Evolutionary conservation across 768 basidiomycete species (phyloP), one percentile per base, ranked within the genome.

Genomic region (Pilatotrama ljubarskyi): DNA sequence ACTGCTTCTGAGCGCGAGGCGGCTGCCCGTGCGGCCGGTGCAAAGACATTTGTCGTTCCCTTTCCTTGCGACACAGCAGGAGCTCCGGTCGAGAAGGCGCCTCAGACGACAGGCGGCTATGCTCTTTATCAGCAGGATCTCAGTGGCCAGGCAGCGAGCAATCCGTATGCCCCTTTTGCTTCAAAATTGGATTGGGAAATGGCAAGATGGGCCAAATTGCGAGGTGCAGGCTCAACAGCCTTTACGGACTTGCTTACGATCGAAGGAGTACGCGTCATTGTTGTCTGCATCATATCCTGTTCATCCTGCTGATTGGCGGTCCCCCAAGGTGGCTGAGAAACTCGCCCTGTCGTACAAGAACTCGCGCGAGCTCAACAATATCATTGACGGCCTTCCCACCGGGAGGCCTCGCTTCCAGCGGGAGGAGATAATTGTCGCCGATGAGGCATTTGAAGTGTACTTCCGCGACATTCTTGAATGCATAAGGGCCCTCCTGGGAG

Each of bases 151-250:
- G 29, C n/a, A 4, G 40, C n/a, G n/a, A n/a, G 15, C 18, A 64
- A 61, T 22, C 43, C 44, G 1, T 67, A 60, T 32, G 70, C 74
- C 11, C 78, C 74, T 0, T 80, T 80, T 63, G 15, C 20, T 0
- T 75, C 75, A 0, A 46, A 72, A 38, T 29, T 76, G 0, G 76
- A 79, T 40, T 80, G 76, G 77, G 74, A 77, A 62, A 32, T 79
- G 14, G 77, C 74, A 1, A 55, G 62, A 17, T 79, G 79, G 78
- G 77, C 74, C 0, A 79, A 79, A 54, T 59, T 75, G 0, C 65
- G 68, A 0, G 76, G 76, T 0, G 55, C 72, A 0, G 67, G 75
- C 3, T 76, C 78, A 0, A 76, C 75, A 0, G 76, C 77, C 0
- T 67, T 79, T 22, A 63, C 73, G 0, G 76, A 80, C 0, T 56